phyloP scores from a whole-genome alignment of 805 yeast genomes.

The Candida orba region DNA sequence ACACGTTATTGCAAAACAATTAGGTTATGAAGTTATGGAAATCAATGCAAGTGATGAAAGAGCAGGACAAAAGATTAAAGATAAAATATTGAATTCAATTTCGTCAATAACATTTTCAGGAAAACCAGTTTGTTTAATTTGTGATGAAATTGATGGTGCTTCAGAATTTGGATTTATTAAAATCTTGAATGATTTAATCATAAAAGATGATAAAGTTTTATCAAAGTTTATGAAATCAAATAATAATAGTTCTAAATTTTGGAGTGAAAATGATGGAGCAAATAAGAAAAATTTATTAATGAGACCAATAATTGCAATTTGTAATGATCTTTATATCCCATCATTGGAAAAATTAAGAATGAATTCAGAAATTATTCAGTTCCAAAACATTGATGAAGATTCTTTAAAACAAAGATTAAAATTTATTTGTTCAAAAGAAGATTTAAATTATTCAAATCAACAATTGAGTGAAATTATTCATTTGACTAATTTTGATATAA shows the following conservation, averaged over 20 bases:
- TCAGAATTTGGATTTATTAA: conserved; percentile 58
- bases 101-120: conserved; percentile 60
- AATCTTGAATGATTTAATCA: conserved; percentile 48
- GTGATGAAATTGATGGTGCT: conserved; percentile 88
- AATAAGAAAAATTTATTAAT: conserved; percentile 39
- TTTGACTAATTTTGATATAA: conserved; percentile 70
- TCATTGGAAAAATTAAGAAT: conserved; percentile 71
- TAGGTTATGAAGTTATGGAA: conserved; percentile 76
- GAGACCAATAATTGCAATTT: conserved; percentile 87
- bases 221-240: conserved; percentile 21
- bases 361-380: conserved; percentile 61
- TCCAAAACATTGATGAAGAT: conserved; percentile 49
- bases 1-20: conserved; percentile 74
- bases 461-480: conserved; percentile 60
- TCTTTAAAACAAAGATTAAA: conserved; percentile 40
- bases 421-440: conserved; percentile 50
- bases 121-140: conserved; percentile 72
- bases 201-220: conserved; percentile 50
- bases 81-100: conserved; percentile 54
- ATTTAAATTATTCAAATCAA: conserved; percentile 38
- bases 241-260: conserved; percentile 20
- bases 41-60: conserved; percentile 83
- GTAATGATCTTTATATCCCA: conserved; percentile 78
- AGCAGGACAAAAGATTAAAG: conserved; percentile 47
- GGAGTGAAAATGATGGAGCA: conserved; percentile 23